Conservation (phyloP, 192 early-diverging fungal genomes). For the Lunasporangiospora selenospora region DNA sequence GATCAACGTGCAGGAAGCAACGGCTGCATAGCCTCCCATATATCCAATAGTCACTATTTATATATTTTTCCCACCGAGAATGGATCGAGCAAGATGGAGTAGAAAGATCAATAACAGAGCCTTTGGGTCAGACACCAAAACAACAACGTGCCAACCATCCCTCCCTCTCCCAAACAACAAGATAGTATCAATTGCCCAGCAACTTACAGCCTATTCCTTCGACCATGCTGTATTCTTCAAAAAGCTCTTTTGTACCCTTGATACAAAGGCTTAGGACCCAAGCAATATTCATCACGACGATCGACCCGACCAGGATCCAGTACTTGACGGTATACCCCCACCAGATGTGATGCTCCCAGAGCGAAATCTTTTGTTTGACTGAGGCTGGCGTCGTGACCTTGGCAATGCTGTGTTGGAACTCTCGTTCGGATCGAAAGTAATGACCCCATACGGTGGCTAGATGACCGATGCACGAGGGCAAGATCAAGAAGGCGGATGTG, state of each 20-base stretch:
- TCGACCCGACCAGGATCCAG: slow-evolving; percentile 23
- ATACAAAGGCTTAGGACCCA: slow-evolving; percentile 9
- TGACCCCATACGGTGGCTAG: slow-evolving; percentile 44
- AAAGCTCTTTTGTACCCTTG: background rate
- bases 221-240: background rate
- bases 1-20: slow-evolving; percentile 20
- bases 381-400: slow-evolving; percentile 26
- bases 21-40: slow-evolving; percentile 15
- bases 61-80: no score
- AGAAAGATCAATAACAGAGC: no score
- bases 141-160: no score
- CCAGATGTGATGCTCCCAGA: slow-evolving; percentile 40
- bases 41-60: slow-evolving; percentile 21
- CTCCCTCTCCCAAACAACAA: no score
- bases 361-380: slow-evolving; percentile 24
- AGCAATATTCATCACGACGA: slow-evolving; percentile 6
- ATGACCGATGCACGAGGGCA: slow-evolving; percentile 22
- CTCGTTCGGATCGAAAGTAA: slow-evolving; percentile 35
- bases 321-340: slow-evolving; percentile 45
- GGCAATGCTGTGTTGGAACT: slow-evolving; percentile 35
- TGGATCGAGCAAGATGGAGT: no score
- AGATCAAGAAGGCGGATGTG: slow-evolving; percentile 7
- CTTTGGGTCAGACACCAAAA: no score
- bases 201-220: slow-evolving; percentile 30
- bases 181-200: no score